Base-by-base conservation (phyloP, 73 alveolate genomes). In the Paramecium biaurelia region DNA sequence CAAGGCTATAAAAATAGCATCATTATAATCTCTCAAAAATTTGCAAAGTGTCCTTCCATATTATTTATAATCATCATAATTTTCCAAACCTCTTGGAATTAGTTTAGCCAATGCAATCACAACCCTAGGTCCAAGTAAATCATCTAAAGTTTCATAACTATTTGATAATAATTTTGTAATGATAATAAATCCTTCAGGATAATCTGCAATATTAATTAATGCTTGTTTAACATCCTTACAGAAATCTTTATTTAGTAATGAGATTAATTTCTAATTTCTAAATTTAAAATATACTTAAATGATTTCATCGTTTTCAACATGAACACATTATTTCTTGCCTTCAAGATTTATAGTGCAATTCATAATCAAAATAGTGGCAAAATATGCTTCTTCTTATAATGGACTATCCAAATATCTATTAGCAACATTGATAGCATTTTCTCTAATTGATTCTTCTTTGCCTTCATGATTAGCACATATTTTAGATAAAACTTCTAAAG, bases 331-430 rank as follows among this genome's bases (percentile, higher is more conserved):
- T 23, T 89, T 89, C 76, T 70, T 89, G 15, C 94, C 94, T 24
- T 89, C 94, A 70, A 89, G 76, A 32, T 89, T 76, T 24, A 89
- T 89, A 2, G 94, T 30, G 20, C 94, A 89, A 89, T 89, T 89
- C 94, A 89, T 89, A 8, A 89, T 70, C 26, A 89, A 43, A 43
- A 89, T 57, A 26, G 87, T 82, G n/a, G 94, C 85, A 42, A 70
- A 89, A 26, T 89, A 70, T 2, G 79, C 43, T 70, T 89, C 94
- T 47, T 89, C 57, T 18, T 68, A 15, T 9, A 70, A 18, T 0
- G 94, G 94, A 21, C 92, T 70, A 45, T 89, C 94, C 26, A 89
- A 89, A 63, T 70, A 89, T 20, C 76, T 42, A 70, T 70, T 89
- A 28, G 92, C 94, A 20, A 85, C 56, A 7, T 70, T 37, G 12